These are phyloP conservation scores for Penicillium flavigenum DNA, from an alignment of 495 filamentous ascomycete species.

Conservation along the genomic window DNA sequence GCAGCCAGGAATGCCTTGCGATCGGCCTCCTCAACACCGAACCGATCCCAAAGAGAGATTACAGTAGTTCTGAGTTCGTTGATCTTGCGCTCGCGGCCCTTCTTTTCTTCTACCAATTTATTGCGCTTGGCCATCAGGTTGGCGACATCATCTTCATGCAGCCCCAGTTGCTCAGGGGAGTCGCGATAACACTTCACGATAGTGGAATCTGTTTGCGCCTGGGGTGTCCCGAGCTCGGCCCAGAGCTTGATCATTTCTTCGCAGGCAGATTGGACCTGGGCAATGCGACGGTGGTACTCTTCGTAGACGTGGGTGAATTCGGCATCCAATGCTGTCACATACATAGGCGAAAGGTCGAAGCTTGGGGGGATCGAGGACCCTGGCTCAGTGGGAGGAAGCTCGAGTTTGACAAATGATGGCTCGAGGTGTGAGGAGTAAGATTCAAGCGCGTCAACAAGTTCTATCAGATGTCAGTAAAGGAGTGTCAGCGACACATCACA, in stretches of 20 bases:
- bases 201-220: constrained; percentile 81
- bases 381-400: constrained; percentile 74
- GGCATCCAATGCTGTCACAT: constrained; percentile 79
- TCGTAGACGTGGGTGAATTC: constrained; percentile 94
- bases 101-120: constrained; percentile 91
- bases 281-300: constrained; percentile 81
- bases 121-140: constrained; percentile 71
- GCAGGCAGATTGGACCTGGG: constrained; percentile 67
- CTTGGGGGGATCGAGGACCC: constrained; percentile 72
- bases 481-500: background rate
- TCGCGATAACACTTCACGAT: constrained; percentile 89
- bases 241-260: constrained; percentile 92
- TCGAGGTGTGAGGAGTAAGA: constrained; percentile 96
- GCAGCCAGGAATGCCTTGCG: constrained; percentile 74
- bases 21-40: constrained; percentile 77
- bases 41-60: constrained; percentile 83
- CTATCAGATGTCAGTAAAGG: constrained; percentile 48
- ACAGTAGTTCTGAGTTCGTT: constrained; percentile 72
- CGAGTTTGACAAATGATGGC: constrained; percentile 73
- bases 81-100: constrained; percentile 75
- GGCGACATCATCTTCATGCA: constrained; percentile 81
- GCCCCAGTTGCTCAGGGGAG: constrained; percentile 85
- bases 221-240: constrained; percentile 90
- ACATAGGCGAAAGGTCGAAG: constrained; percentile 87
- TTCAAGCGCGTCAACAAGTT: constrained; percentile 88